A percentile compares a stretch with the other conserved stretches of the same genome.
Evolutionary conservation across 1,284 basidiomycete genomes (phyloP).

Genomic region (Takashimella koratensis): DNA sequence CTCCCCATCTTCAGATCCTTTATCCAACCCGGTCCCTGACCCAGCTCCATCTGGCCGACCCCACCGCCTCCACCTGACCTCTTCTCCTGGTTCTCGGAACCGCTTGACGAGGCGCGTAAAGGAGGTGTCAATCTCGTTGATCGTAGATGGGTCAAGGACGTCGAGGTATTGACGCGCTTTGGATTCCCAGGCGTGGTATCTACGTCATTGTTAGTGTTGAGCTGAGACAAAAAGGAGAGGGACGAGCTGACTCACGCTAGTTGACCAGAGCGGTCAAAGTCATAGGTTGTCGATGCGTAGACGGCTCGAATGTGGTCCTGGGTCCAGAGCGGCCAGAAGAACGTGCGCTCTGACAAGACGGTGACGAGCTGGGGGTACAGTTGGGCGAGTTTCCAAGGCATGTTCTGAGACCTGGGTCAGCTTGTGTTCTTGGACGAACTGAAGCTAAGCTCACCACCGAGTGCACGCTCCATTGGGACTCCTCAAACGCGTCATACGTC

Average conservation of each 20-base stretch:
- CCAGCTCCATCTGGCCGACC: background rate
- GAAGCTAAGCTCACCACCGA: constrained; percentile 42
- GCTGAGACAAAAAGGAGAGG: background rate
- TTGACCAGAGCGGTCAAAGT: constrained; percentile 36
- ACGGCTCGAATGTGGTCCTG: constrained; percentile 33
- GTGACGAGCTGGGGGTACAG: constrained; percentile 46
- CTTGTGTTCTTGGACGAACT: too few relatives aligned
- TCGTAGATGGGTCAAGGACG: constrained; percentile 27
- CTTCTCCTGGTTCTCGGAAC: constrained; percentile 31
- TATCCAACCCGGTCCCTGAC: background rate
- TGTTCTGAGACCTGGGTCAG: constrained; percentile 20
- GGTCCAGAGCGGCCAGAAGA: constrained; percentile 52
- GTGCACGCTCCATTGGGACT: constrained; percentile 43
- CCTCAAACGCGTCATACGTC: constrained; percentile 45
- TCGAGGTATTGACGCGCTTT: constrained; percentile 27
- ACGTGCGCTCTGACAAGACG: constrained; percentile 47
- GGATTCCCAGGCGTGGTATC: constrained; percentile 47
- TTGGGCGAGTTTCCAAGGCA: constrained; percentile 43
- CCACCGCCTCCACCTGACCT: constrained; percentile 16
- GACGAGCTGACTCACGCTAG: constrained; percentile 21
- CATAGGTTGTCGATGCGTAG: constrained; percentile 33
- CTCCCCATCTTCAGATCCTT: constrained; percentile 7
- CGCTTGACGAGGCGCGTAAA: constrained; percentile 37
- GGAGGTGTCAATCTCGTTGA: constrained; percentile 27
- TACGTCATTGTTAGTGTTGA: background rate